These are phyloP conservation scores for Fusarium nelsonii DNA, from an alignment of 2,329 filamentous ascomycete genomes.

Conservation along the genomic window DNA sequence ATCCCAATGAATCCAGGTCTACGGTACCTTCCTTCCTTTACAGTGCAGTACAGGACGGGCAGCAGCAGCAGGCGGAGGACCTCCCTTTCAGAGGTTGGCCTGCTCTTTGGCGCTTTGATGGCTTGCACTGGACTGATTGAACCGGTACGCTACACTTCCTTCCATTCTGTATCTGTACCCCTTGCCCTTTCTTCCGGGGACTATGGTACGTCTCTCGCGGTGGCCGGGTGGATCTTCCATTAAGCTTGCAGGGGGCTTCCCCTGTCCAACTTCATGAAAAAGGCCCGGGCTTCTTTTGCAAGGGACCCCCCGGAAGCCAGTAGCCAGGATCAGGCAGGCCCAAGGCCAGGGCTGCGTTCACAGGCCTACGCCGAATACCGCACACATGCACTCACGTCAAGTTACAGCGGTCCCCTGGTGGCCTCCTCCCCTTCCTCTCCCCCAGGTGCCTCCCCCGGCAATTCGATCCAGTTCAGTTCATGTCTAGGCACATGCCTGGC, in stretches of 20 bases:
- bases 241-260: slow-evolving; percentile 32
- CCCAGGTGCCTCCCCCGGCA: slow-evolving; percentile 18
- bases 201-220: slow-evolving; percentile 32
- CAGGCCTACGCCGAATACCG: slow-evolving; percentile 18
- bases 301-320: slow-evolving; percentile 23
- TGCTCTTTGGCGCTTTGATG: slow-evolving; percentile 24
- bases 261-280: slow-evolving; percentile 26
- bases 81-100: slow-evolving; percentile 41
- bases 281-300: slow-evolving; percentile 30
- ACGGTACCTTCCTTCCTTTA: slow-evolving; percentile 32
- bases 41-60: slow-evolving; percentile 26
- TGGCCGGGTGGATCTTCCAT: slow-evolving; percentile 40
- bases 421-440: slow-evolving; percentile 6
- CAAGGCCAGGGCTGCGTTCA: slow-evolving; percentile 29
- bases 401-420: slow-evolving; percentile 21
- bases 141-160: slow-evolving; percentile 30
- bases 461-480: slow-evolving; percentile 16
- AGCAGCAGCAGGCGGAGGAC: slow-evolving; percentile 41
- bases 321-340: slow-evolving; percentile 1
- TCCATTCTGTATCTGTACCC: slow-evolving; percentile 28
- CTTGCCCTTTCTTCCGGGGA: slow-evolving; percentile 37
- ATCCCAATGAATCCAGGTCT: slow-evolving; percentile 34
- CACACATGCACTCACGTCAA: slow-evolving; percentile 14
- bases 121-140: slow-evolving; percentile 25
- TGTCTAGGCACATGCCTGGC: background rate